Base-by-base conservation (phyloP, 148 eudicot species). In the Fagopyrum esculentum region DNA sequence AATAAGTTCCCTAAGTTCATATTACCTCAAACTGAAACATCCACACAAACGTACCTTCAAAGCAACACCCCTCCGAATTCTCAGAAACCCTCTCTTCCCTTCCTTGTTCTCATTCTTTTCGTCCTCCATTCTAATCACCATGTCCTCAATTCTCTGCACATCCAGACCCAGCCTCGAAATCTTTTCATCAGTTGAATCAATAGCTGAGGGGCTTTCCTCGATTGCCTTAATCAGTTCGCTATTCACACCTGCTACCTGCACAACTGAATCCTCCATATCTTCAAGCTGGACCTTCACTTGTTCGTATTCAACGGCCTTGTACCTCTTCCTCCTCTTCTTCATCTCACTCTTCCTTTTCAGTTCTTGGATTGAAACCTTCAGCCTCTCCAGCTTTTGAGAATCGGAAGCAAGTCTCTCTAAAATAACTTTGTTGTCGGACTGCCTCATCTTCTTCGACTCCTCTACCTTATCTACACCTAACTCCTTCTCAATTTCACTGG, bases 401-500 rank as follows among this genome's bases (percentile, higher is more conserved):
- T 94, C 97, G 1, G 89, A 86, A 71, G 78, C 72, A 6, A 94
- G 96, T 71, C 84, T 84, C 70, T 90, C 89, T 45, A 87, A 76
- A 56, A 84, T 83, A 68, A 76, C 85, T 72, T 83, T 85, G 71
- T 68, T 84, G 61, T 71, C 57, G 4, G 77, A 75, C 52, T 78
- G 79, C 4, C 73, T 30, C 16, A 43, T 55, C 71, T 48, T 83
- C 35, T 63, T 77, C 57, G 87, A 80, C 49, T 83, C 69, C 73
- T 84, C 88, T 52, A 89, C 74, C 72, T 76, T 91, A 78, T 94
- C 98, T 11, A 91, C 84, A 54, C 89, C 89, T 80, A 94, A 74
- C 75, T 91, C 91, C 83, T 85, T 88, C 72, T 88, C 98, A 22
- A 81, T 77, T 48, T 84, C 87, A 43, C 84, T 73, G 15, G 86